Evolutionary conservation across 495 filamentous ascomycete species (phyloP).

Genomic region (Lasiosphaeria ovina): DNA sequence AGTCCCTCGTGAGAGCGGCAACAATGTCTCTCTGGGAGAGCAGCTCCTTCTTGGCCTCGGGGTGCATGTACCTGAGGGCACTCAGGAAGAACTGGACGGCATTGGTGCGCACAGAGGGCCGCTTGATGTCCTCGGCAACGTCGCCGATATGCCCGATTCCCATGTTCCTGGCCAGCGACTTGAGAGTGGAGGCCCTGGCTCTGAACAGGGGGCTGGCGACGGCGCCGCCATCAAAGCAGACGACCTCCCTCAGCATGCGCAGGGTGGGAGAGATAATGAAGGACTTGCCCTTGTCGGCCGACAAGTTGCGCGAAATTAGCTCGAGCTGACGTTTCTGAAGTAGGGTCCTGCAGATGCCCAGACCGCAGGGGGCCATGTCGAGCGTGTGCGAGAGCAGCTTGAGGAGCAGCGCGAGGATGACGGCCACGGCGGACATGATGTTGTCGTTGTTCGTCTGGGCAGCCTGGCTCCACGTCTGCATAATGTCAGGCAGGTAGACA

Average conservation of each 20-base stretch:
- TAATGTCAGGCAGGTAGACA: slow-evolving; percentile 67
- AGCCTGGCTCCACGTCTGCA: slow-evolving; percentile 76
- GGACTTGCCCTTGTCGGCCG: slow-evolving; percentile 71
- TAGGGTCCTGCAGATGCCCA: slow-evolving; percentile 69
- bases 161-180: slow-evolving; percentile 64
- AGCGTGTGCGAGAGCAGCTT: slow-evolving; percentile 67
- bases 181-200: slow-evolving; percentile 68
- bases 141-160: slow-evolving; percentile 52
- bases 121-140: slow-evolving; percentile 50
- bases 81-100: slow-evolving; percentile 73
- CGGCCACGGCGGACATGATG: slow-evolving; percentile 69
- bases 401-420: slow-evolving; percentile 73
- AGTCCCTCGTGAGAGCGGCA: slow-evolving; percentile 63
- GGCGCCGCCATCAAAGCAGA: slow-evolving; percentile 76
- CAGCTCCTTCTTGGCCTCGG: slow-evolving; percentile 69
- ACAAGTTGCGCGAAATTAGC: slow-evolving; percentile 68
- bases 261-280: slow-evolving; percentile 82
- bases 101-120: slow-evolving; percentile 71
- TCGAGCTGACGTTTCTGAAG: slow-evolving; percentile 70
- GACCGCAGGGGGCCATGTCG: slow-evolving; percentile 67
- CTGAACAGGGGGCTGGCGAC: slow-evolving; percentile 68
- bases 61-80: slow-evolving; percentile 67
- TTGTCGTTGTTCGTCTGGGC: slow-evolving; percentile 68
- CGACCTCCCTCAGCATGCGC: slow-evolving; percentile 73
- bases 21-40: slow-evolving; percentile 70